Evolutionary conservation across 352 stramenopile species (phyloP).

Genomic region (Globisporangium carolinianum): DNA sequence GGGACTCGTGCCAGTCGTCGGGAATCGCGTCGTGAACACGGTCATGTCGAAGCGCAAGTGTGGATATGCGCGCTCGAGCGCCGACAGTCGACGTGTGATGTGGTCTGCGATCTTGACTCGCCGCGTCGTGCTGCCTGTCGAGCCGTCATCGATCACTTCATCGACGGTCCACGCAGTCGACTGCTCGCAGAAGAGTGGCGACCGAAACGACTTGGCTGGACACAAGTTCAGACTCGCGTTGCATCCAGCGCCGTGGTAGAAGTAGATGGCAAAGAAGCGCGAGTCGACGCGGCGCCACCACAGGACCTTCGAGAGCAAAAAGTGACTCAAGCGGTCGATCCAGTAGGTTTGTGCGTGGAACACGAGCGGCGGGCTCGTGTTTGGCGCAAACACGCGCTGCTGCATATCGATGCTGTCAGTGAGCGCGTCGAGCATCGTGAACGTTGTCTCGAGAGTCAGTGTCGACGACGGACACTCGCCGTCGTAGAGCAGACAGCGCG

Average conservation of each 20-base stretch:
- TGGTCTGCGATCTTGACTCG: constrained; percentile 9
- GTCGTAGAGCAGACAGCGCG: constrained; percentile 2
- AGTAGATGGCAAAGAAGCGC: constrained; percentile 20
- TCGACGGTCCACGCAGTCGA: neutral
- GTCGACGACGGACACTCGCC: neutral
- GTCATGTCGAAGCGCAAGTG: constrained; percentile 21
- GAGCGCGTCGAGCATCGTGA: constrained; percentile 28
- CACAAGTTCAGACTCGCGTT: neutral
- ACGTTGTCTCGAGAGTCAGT: constrained; percentile 17
- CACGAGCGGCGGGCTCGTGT: constrained; percentile 4
- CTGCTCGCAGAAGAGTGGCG: constrained; percentile 1
- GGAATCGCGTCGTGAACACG: constrained; percentile 12
- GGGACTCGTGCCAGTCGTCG: neutral
- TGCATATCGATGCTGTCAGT: constrained; percentile 8
- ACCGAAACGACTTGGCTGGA: neutral
- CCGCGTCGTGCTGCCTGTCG: constrained; percentile 4
- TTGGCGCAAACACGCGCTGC: constrained; percentile 3
- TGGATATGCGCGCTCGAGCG: constrained; percentile 17
- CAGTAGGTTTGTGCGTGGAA: constrained; percentile 14
- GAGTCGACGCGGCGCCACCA: constrained; percentile 13
- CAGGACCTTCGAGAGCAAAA: constrained; percentile 5
- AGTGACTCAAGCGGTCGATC: constrained; percentile 25
- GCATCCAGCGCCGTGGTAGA: neutral
- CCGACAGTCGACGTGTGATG: constrained; percentile 19
- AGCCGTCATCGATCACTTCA: neutral